Base-by-base conservation (phyloP, 1,284 basidiomycete genomes). In the Bondarzewia mesenterica region DNA sequence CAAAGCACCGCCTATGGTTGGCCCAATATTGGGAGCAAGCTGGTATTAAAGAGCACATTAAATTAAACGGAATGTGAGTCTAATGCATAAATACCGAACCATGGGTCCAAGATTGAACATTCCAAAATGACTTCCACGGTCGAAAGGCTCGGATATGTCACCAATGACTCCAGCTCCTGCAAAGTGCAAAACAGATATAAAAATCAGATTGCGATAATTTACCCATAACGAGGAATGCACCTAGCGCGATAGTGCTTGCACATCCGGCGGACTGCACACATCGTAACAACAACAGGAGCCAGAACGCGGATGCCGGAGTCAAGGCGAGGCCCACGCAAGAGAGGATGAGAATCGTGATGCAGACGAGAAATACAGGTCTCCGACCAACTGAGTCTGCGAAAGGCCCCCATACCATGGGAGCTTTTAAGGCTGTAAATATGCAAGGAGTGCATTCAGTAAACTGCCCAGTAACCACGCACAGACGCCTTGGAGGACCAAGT, bases 1-100 rank as follows among this genome's bases (percentile, higher is more conserved):
- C 14, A 86, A 64, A 7, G 60, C 69, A 18, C 83, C 82, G 22
- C 83, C 83, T 4, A 85, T 67, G 2, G 72, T 63, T 5, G 70
- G 70, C 10, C 70, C 70, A 26, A 71, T 32, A 29, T 57, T 61
- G 6, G 68, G 70, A 7, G 67, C 70, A 41, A 66, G 50, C 68
- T 68, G 39, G 16, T 7, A 41, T 5, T 8, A 41, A 14, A 16
- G 5, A 18, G 20, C 21, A 20, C 20, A n/a, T 44, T 16, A 27
- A n/a, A n/a, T n/a, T n/a, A n/a, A n/a, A n/a, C n/a, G n/a, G n/a
- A n/a, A n/a, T n/a, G n/a, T n/a, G n/a, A n/a, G n/a, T 8, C n/a
- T 22, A 16, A 20, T 15, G 14, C 14, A 15, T 6, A 16, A 14
- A 18, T 23, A 7, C 54, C 58, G 44, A 51, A 70, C 66, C 63